Evolutionary conservation across 2,329 filamentous ascomycete species (phyloP).

Genomic region (Ophidiomyces ophidiicola): DNA sequence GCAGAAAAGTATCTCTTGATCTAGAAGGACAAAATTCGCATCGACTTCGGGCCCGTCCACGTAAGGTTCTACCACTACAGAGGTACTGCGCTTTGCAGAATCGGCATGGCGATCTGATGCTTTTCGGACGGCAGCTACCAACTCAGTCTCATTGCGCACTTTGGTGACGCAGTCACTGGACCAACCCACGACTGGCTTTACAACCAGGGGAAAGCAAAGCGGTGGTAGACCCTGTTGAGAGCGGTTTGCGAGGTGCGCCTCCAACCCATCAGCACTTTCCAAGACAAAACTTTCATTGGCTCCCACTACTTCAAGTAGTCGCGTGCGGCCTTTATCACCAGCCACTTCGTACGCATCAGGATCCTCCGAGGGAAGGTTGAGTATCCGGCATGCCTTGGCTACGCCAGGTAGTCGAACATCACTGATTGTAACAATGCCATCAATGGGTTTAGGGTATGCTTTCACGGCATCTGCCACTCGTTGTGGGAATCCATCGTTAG

Average conservation of each 20-base stretch:
- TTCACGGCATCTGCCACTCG: slow-evolving; percentile 2
- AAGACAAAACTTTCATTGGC: background rate
- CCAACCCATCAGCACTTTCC: background rate
- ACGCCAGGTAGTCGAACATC: slow-evolving; percentile 23
- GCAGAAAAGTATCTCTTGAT: slow-evolving; percentile 32
- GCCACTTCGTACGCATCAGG: background rate
- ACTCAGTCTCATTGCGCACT: background rate
- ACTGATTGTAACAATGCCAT: slow-evolving; percentile 27
- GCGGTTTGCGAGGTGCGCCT: background rate
- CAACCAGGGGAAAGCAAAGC: slow-evolving; percentile 23
- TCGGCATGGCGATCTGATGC: background rate
- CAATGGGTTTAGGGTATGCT: background rate
- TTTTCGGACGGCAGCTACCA: background rate
- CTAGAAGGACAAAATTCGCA: slow-evolving; percentile 30
- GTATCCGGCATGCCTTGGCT: slow-evolving; percentile 23
- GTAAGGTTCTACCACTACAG: slow-evolving; percentile 32
- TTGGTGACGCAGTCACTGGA: slow-evolving; percentile 25
- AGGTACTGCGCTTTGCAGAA: background rate
- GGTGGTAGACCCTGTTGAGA: background rate
- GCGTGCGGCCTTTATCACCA: slow-evolving; percentile 5
- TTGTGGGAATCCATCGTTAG: background rate
- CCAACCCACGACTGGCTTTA: slow-evolving; percentile 30
- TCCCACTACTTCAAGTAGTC: background rate
- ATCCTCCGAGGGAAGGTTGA: slow-evolving; percentile 21
- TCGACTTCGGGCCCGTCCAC: slow-evolving; percentile 34